A percentile compares a stretch with the other conserved stretches of the same genome.
These are phyloP conservation scores for Annulohypoxylon maeteangense DNA, from an alignment of 495 filamentous ascomycete species.

Conservation along the genomic window DNA sequence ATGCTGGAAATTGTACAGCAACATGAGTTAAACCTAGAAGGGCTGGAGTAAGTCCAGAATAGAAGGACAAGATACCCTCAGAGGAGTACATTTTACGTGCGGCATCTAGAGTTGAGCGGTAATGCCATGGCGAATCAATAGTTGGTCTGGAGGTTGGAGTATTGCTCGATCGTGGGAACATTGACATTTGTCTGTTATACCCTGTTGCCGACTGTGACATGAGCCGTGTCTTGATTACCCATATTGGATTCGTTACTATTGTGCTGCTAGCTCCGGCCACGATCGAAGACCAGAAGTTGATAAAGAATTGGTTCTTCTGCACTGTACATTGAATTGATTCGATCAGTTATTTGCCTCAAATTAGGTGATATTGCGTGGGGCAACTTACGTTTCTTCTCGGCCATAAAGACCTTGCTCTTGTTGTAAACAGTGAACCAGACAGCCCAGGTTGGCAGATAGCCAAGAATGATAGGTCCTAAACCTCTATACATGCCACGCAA, in stretches of 20 bases:
- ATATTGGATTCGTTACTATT: constrained; percentile 97
- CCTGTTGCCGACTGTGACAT: constrained; percentile 80
- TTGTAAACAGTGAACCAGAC: constrained; percentile 98
- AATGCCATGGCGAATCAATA: constrained; percentile 82
- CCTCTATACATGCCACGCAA: constrained; percentile 92
- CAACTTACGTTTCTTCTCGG: constrained; percentile 71
- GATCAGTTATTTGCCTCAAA: constrained; percentile 20
- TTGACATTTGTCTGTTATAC: constrained; percentile 49
- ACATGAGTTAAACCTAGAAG: constrained; percentile 94
- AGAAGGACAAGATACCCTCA: constrained; percentile 91
- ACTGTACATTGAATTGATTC: constrained; percentile 26
- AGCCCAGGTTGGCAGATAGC: constrained; percentile 97
- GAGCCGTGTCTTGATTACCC: constrained; percentile 98
- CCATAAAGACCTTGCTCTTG: constrained; percentile 77
- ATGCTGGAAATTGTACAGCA: constrained; percentile 96
- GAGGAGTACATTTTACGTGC: constrained; percentile 92
- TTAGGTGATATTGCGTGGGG: background rate
- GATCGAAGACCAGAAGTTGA: constrained; percentile 80
- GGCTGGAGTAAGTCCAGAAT: constrained; percentile 93
- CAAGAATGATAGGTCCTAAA: constrained; percentile 90
- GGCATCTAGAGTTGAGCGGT: constrained; percentile 85
- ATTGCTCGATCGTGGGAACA: constrained; percentile 56
- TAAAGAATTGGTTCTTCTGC: constrained; percentile 55
- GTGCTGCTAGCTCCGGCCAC: constrained; percentile 92
- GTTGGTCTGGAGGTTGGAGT: constrained; percentile 61